phyloP scores from a whole-genome alignment of 768 basidiomycete species.

The Leccinum subtestaceum region DNA sequence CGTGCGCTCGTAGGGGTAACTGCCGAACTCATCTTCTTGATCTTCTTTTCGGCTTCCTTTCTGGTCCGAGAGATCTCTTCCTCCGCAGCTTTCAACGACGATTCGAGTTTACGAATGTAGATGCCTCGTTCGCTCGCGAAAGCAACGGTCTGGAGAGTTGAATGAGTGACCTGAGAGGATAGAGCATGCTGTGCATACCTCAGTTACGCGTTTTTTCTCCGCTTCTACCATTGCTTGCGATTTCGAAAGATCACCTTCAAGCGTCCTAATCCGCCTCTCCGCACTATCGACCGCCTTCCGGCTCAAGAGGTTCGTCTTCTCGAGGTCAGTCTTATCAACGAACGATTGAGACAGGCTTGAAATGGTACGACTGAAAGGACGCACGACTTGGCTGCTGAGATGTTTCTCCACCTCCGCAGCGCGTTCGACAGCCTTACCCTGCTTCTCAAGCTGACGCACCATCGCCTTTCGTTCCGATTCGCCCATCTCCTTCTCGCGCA shows the following conservation, averaged over 20 bases:
- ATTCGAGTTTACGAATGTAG: conserved; percentile 23
- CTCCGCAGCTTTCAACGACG: conserved; percentile 29
- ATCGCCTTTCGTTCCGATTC: conserved; percentile 73
- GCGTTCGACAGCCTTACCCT: conserved; percentile 62
- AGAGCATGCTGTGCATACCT: conserved; percentile 35
- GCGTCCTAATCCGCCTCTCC: conserved; percentile 25
- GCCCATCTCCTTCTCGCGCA: conserved; percentile 84
- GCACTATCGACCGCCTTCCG: conserved; percentile 31
- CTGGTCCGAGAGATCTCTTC: conserved; percentile 47
- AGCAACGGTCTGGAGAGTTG: conserved; percentile 24
- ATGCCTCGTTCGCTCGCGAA: conserved; percentile 33
- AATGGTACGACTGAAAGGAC: conserved; percentile 20
- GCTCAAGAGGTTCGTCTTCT: conserved; percentile 41
- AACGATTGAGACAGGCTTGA: background rate
- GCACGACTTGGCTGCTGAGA: conserved; percentile 57
- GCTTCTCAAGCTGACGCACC: conserved; percentile 54
- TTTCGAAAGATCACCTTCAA: conserved; percentile 35
- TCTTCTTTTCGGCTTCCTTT: conserved; percentile 53
- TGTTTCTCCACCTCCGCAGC: conserved; percentile 62
- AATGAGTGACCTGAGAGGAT: background rate
- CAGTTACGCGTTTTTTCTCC: conserved; percentile 38
- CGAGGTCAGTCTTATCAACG: conserved; percentile 36
- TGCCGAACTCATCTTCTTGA: conserved; percentile 40
- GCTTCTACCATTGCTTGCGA: conserved; percentile 34
- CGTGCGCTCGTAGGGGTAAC: conserved; percentile 30